Evolutionary conservation across 306 rosid genomes (phyloP), one percentile per base, ranked within the genome.

Genomic region (Lupinus albus): DNA sequence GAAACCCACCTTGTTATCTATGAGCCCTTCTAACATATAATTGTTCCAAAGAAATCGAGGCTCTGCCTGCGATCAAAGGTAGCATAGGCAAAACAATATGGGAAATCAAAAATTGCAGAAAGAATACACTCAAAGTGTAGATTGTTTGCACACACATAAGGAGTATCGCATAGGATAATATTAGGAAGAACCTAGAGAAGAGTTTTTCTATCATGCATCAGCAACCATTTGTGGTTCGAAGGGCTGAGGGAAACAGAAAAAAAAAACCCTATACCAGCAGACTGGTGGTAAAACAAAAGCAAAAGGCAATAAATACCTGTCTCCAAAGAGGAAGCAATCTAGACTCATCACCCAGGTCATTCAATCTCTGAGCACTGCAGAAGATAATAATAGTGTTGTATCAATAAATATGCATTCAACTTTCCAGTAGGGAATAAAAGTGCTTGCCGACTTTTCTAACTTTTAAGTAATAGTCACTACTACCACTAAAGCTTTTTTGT

Each of bases 41-140:
- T 86, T 93, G 87, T 93, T 93, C 97, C 99, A 93, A 11, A 93
- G 84, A 81, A 88, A 93, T 79, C 97, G 81, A 69, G 98, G 97
- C 81, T 93, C 98, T 71, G 97, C 96, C 97, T 93, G 94, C 57
- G 54, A 78, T 61, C 73, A 75, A 75, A 54, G 36, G 48, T 65
- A 65, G 71, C 42, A 64, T 75, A 39, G 64, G 82, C 63, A 59
- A 32, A 77, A 74, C 58, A 65, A 45, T 58, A 18, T 16, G 67
- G 20, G 52, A 21, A 64, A 79, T 39, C 36, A 74, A 63, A 55
- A 67, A 52, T 15, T 55, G 48, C 76, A 56, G 58, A 64, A 68
- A 72, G 61, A 35, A 70, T 52, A 71, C 67, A 50, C 20, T 25
- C 17, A 38, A 15, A 50, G 56, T 36, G 30, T 66, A 52, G 54